Evolutionary conservation across 2,329 filamentous ascomycete genomes (phyloP), one percentile per base, ranked within the genome.

Genomic region (Emergomyces africanus): DNA sequence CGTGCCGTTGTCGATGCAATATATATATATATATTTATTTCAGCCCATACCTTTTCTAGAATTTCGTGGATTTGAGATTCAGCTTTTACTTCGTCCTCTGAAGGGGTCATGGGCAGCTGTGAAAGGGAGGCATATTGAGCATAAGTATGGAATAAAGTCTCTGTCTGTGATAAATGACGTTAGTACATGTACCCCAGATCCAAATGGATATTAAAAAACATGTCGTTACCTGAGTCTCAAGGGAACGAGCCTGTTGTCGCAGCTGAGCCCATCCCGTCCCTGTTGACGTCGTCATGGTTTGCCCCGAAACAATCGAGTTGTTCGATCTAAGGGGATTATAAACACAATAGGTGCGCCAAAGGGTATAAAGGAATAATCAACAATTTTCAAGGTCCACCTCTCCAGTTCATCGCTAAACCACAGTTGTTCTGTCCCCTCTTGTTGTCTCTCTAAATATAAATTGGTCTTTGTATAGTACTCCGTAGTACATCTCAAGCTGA

Each of bases 201-300:
- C 18, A 51, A 59, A 5, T 12, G 25, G 25, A 35, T 37, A 28
- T 57, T n/a, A n/a, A 28, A 72, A 50, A 18, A 50, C 10, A 49
- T 50, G 18, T 35, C 18, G 8, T 64, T 79, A 95, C 92, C 82
- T 97, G 92, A 62, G 87, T 89, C 74, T 99, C 94, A 63, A 96
- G 79, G 50, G 85, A 83, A 68, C 94, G 83, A 62, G 90, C 89
- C 76, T 97, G 92, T 72, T 96, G 90, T 68, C 94, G 88, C 66
- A 97, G 81, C 77, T 96, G 90, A 69, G 90, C 86, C 94, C 94
- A 99, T 76, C 90, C 86, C 63, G 82, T 79, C 63, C 76, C 74
- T n/a, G 75, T 83, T 64, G 81, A 73, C 65, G 78, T 70, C 63
- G 80, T 76, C 81, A 84, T 85, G 64, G 64, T 56, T 69, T 50